These are phyloP conservation scores for Xylaria castorea DNA, from an alignment of 495 filamentous ascomycete species.

Conservation along the genomic window DNA sequence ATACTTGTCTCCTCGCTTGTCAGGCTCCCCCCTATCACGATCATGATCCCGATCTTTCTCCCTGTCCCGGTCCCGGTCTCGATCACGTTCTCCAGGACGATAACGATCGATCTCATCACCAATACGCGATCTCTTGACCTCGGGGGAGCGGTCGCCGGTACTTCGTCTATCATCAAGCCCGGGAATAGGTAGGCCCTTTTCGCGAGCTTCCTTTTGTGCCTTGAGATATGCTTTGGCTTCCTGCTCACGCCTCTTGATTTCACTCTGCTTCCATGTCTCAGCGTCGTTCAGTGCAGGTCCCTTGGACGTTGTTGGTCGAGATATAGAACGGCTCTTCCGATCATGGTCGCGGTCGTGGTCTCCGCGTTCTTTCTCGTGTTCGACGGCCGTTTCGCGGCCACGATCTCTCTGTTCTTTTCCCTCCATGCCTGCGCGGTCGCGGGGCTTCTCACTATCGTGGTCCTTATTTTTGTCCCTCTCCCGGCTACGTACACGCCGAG, in stretches of 20 bases:
- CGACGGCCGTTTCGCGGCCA: conserved; percentile 32
- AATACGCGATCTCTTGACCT: conserved; percentile 51
- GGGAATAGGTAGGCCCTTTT: conserved; percentile 57
- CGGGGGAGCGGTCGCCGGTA: conserved; percentile 52
- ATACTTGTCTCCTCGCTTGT: conserved; percentile 30
- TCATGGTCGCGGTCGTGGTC: conserved; percentile 32
- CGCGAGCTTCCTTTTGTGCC: conserved; percentile 58
- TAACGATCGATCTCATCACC: conserved; percentile 54
- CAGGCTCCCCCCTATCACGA: conserved; percentile 30
- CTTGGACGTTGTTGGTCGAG: conserved; percentile 40
- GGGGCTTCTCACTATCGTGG: conserved; percentile 25
- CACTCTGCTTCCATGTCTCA: conserved; percentile 59
- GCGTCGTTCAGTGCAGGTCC: conserved; percentile 35
- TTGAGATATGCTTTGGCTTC: conserved; percentile 65
- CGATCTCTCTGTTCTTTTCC: conserved; percentile 26
- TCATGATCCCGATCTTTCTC: conserved; percentile 47
- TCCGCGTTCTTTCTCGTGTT: conserved; percentile 30
- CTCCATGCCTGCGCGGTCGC: conserved; percentile 22
- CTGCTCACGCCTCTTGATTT: conserved; percentile 62
- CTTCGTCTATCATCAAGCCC: conserved; percentile 53
- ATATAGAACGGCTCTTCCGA: conserved; percentile 49
- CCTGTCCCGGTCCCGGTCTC: conserved; percentile 41
- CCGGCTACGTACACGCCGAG: conserved; percentile 29
- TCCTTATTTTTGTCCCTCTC: conserved; percentile 34
- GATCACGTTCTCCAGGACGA: conserved; percentile 44